Evolutionary conservation across 2,329 filamentous ascomycete species (phyloP).

Genomic region (Colletotrichum graminicola): DNA sequence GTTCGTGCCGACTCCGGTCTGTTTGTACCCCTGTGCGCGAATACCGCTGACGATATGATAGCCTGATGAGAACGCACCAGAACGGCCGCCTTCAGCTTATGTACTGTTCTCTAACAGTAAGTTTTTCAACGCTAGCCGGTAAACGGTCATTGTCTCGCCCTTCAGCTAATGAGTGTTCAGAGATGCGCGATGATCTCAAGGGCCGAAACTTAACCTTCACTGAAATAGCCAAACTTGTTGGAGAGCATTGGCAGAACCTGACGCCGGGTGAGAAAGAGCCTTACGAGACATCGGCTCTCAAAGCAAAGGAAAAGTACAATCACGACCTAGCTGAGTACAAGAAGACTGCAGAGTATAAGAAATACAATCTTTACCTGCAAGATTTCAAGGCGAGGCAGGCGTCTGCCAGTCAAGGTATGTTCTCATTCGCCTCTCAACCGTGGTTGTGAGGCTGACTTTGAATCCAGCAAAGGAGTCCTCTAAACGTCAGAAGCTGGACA

Average conservation of each 20-base stretch:
- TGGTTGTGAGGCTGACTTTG: slow-evolving; percentile 27
- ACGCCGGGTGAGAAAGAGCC: slow-evolving; percentile 75
- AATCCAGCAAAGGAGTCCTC: slow-evolving; percentile 60
- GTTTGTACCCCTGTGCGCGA: background rate
- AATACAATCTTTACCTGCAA: slow-evolving; percentile 78
- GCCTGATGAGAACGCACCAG: slow-evolving; percentile 84
- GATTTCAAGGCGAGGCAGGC: slow-evolving; percentile 83
- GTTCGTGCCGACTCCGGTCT: slow-evolving; percentile 54
- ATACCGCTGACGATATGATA: slow-evolving; percentile 48
- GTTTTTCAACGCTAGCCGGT: slow-evolving; percentile 49
- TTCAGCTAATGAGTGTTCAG: slow-evolving; percentile 53
- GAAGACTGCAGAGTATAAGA: slow-evolving; percentile 76
- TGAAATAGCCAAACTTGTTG: slow-evolving; percentile 85
- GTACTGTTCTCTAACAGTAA: slow-evolving; percentile 88
- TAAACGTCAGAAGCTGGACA: slow-evolving; percentile 64
- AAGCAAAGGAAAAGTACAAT: slow-evolving; percentile 82
- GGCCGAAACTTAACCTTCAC: slow-evolving; percentile 83
- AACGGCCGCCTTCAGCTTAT: slow-evolving; percentile 84
- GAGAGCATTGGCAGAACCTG: slow-evolving; percentile 84
- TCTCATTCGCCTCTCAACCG: background rate
- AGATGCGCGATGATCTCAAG: slow-evolving; percentile 82
- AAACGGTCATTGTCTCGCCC: background rate
- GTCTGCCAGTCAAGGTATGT: slow-evolving; percentile 66
- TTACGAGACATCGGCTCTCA: slow-evolving; percentile 78
- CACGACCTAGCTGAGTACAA: slow-evolving; percentile 81